Evolutionary conservation across 148 eudicot genomes (phyloP).

Genomic region (Cornus kousa): DNA sequence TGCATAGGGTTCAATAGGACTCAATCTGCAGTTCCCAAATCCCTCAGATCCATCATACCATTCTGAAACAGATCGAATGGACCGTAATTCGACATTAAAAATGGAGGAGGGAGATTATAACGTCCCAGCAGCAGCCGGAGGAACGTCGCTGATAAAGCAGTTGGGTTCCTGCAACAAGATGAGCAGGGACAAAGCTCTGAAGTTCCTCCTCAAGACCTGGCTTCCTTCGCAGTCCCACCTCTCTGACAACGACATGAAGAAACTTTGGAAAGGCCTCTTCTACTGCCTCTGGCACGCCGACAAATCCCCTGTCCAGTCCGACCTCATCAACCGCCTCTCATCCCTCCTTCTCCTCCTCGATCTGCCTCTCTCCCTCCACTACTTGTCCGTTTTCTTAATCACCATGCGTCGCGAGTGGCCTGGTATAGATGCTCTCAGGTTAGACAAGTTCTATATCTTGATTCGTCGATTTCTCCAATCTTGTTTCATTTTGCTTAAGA

Average conservation of each 20-base stretch:
- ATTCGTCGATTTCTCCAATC: conserved; percentile 57
- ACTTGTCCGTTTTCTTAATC: conserved; percentile 49
- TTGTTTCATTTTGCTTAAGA: conserved; percentile 52
- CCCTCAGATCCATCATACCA: no score
- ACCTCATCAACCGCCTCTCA: conserved; percentile 54
- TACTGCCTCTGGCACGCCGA: conserved; percentile 92
- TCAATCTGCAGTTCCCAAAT: no score
- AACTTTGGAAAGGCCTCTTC: conserved; percentile 90
- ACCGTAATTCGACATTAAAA: no score
- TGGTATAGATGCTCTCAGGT: conserved; percentile 77
- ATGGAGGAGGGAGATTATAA: no score
- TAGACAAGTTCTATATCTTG: conserved; percentile 83
- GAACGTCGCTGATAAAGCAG: conserved; percentile 40
- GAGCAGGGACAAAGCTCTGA: conserved; percentile 56
- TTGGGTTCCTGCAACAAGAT: conserved; percentile 66
- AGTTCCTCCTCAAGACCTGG: conserved; percentile 39
- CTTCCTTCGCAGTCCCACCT: conserved; percentile 45
- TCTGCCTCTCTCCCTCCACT: conserved; percentile 40
- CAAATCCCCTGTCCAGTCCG: conserved; percentile 52
- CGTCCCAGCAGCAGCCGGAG: no score
- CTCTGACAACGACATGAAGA: conserved; percentile 70
- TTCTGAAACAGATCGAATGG: no score
- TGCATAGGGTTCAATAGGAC: no score
- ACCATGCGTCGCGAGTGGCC: conserved; percentile 82
- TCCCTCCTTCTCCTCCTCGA: conserved; percentile 39